Evolutionary conservation across 1,139 yeast species (phyloP), one percentile per base, ranked within the genome.

Genomic region (Nakaseomyces delphensis): DNA sequence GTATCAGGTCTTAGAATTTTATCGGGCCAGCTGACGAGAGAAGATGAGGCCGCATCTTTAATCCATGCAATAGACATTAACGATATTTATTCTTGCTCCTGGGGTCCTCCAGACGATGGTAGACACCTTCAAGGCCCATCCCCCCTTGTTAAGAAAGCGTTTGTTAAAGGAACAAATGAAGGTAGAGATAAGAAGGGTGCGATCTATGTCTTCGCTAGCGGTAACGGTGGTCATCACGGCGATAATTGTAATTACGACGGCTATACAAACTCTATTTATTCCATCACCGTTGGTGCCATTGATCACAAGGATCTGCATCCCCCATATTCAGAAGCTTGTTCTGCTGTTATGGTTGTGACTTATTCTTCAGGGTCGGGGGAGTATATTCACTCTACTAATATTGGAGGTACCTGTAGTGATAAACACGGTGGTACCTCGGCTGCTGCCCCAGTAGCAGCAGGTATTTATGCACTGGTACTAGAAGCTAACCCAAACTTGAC

Each of bases 21-120:
- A 39, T 83, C 95, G 0, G 94, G 85, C 2, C 69, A 73, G 30
- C 75, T 93, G 41, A 78, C 93, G 3, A 70, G 85, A 3, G 94
- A 82, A 43, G 95, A 87, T 48, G 98, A 93, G 63, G 97, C 98
- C 0, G 76, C 83, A 1, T 84, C 97, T 0, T 67, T 93, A 69
- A 71, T 83, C 36, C 83, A 82, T 63, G 93, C 80, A 0, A 68
- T 83, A 54, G 89, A 85, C 47, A 71, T 73, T 9, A 91, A 91
- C 60, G 95, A 89, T 62, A 91, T 93, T 31, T 93, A 86, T 62
- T 85, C 96, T 3, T 93, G 99, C 63, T 86, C 96, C 3, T 93
- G 99, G 99, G 99, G 99, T 2, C 99, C 99, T 1, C 76, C 89
- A 1, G 99, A 93, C 62, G 84, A 89, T 60, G 99, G 98, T 0